A percentile compares a stretch with the other conserved stretches of the same genome.
Conservation (phyloP, 108 stramenopile genomes). For the Nitzschia sp. region DNA sequence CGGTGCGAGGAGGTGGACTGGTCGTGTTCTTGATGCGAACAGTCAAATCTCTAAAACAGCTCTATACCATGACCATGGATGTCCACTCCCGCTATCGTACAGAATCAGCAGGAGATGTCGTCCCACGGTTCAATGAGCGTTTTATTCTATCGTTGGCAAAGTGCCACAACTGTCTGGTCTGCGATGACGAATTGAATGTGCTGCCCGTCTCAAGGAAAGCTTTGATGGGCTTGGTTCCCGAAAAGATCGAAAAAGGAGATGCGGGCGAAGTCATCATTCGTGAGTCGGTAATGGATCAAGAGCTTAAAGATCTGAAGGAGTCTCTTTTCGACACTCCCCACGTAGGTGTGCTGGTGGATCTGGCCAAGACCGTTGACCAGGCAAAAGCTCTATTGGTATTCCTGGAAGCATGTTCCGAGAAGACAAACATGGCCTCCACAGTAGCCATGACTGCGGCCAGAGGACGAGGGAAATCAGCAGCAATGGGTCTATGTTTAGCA, state of each 20-base stretch:
- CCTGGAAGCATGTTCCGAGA: constrained; percentile 93
- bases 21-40: constrained; percentile 92
- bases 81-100: constrained; percentile 97
- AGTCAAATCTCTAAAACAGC: constrained; percentile 94
- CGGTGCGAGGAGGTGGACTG: constrained; percentile 96
- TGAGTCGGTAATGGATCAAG: constrained; percentile 64
- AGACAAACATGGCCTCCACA: constrained; percentile 52
- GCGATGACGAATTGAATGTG: constrained; percentile 99
- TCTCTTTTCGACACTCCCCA: constrained; percentile 92
- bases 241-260: constrained; percentile 47
- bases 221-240: constrained; percentile 40
- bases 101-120: constrained; percentile 81
- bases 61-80: constrained; percentile 99
- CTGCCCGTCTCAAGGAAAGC: constrained; percentile 84
- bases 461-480: constrained; percentile 98
- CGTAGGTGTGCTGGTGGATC: constrained; percentile 90
- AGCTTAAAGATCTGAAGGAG: constrained; percentile 83
- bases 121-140: constrained; percentile 98
- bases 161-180: constrained; percentile 90
- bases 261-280: constrained; percentile 58
- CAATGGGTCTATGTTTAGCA: constrained; percentile 96
- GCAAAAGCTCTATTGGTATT: constrained; percentile 92
- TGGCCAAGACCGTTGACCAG: constrained; percentile 96
- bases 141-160: constrained; percentile 94
- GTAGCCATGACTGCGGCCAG: constrained; percentile 89